Base-by-base conservation (phyloP, 2,329 filamentous ascomycete species). In the Cladosporium cucumerinum region DNA sequence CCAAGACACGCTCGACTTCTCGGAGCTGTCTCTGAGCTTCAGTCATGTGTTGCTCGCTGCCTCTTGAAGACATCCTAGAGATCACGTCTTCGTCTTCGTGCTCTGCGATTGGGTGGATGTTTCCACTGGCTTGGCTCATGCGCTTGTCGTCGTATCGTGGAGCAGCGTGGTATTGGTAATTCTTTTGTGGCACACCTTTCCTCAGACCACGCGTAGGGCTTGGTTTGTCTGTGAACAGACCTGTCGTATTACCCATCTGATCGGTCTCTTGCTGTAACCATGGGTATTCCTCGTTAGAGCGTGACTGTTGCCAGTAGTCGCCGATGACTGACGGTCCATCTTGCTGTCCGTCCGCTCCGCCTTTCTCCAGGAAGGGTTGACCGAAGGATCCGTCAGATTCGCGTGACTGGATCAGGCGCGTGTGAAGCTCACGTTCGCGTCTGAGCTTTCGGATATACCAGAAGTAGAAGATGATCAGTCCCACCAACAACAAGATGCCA, bases 81-180 rank as follows among this genome's bases (percentile, higher is more conserved):
- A 64, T 64, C 1, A 26, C 79, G 65, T 86, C 84, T 59, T 87
- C 84, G 67, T 88, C 86, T 65, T 88, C 86, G 14, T 82, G 77
- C 71, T 87, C 85, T 43, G 87, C 86, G 54, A 89, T 89, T 0
- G 86, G 85, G 71, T 87, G 86, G 28, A 89, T 89, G 26, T 80
- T 78, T 3, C 82, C 82, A 34, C 83, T 82, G 8, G 80, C 80
- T 21, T 82, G 80, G 64, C 78, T 81, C 34, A 80, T 75, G 59
- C 83, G 78, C 51, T 76, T 78, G 59, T 84, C 82, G 34, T 84
- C 82, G 69, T 82, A 84, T 52, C 77, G 74, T 23, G 79, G 76
- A 4, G 76, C 70, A 18, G 73, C 70, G 54, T 78, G 78, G 60
- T 77, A 77, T 36, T 70, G 70, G 54, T 78, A 78, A 30, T 72